Percentiles rank a stretch among this genome's conserved stretches.
These are phyloP conservation scores for Metarhizium anisopliae DNA, from an alignment of 2,329 filamentous ascomycete genomes.

Conservation along the genomic window DNA sequence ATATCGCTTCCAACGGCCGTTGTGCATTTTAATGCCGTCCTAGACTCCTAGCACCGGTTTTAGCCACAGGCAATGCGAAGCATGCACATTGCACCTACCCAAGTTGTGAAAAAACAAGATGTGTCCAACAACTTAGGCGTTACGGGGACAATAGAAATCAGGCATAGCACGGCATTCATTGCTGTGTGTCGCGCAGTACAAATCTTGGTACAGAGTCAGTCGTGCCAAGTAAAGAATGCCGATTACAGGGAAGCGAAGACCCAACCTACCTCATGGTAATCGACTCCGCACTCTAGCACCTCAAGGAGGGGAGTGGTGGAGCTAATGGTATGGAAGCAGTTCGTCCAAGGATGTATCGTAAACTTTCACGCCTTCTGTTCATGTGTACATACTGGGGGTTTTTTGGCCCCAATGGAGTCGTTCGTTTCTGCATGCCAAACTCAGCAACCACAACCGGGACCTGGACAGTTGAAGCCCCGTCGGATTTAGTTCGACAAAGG, in stretches of 20 bases:
- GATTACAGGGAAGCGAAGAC: neutral
- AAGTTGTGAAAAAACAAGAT: too few relatives aligned
- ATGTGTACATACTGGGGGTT: neutral
- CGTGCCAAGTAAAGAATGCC: neutral
- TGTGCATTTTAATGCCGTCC: neutral
- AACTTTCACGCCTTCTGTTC: neutral
- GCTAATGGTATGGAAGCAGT: neutral
- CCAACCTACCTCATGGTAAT: too few relatives aligned
- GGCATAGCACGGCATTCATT: too few relatives aligned
- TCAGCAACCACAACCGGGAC: neutral
- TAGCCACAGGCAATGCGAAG: too few relatives aligned
- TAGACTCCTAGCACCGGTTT: too few relatives aligned
- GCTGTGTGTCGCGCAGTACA: too few relatives aligned
- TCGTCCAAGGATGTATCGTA: neutral
- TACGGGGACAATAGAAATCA: too few relatives aligned
- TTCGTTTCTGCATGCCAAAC: neutral
- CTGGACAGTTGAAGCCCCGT: neutral
- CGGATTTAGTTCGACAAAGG: neutral
- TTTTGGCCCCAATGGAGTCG: neutral
- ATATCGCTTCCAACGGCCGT: too few relatives aligned
- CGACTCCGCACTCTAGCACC: neutral
- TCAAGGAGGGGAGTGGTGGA: neutral
- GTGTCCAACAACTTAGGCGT: too few relatives aligned
- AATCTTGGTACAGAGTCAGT: too few relatives aligned
- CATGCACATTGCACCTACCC: too few relatives aligned